Base-by-base conservation (phyloP, 805 yeast genomes). In the Wickerhamiella domercqiae region DNA sequence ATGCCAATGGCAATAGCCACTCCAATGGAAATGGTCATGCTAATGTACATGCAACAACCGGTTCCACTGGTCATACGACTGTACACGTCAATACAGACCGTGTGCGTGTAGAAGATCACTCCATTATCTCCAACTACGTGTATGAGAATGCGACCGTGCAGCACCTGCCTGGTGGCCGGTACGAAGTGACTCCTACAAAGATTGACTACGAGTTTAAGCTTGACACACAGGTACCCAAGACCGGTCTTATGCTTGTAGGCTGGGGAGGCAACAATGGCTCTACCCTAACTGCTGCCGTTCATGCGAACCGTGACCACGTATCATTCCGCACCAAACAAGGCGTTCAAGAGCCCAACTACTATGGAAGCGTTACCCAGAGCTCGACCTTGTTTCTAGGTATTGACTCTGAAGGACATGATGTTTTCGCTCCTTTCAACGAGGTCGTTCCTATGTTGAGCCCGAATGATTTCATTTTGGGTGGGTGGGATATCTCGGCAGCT, bases 261-360 rank as follows among this genome's bases (percentile, higher is more conserved):
- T 68, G 86, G 47, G 96, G 96, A 50, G 97, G 97, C 61, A 86
- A 86, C 68, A 86, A 86, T 55, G 97, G 96, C 60, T 70, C 95
- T 41, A 86, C 97, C 11, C 68, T 87, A 47, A 72, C 84, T 38
- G 84, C 87, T 32, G 77, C 95, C 7, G 67, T 76, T 36, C 70
- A 79, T 47, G 94, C 96, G 42, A 86, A 86, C 67, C 82, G 77
- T 52, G 68, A 80, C 57, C 69, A 79, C 44, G 57, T 86, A 45
- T 60, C 71, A 36, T 86, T 86, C 64, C 74, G 80, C 54, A 83
- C 79, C 51, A 84, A 83, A 62, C 75, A 75, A 39, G 94, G 94
- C 37, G 67, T 65, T 19, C 67, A 73, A 34, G 68, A 76, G 39
- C 77, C 84, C 47, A 86, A 84, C 62, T 86, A 83, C 60, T 86